Evolutionary conservation across 148 eudicot genomes (phyloP), one percentile per base, ranked within the genome.

Genomic region (Salicornia ramosissima): DNA sequence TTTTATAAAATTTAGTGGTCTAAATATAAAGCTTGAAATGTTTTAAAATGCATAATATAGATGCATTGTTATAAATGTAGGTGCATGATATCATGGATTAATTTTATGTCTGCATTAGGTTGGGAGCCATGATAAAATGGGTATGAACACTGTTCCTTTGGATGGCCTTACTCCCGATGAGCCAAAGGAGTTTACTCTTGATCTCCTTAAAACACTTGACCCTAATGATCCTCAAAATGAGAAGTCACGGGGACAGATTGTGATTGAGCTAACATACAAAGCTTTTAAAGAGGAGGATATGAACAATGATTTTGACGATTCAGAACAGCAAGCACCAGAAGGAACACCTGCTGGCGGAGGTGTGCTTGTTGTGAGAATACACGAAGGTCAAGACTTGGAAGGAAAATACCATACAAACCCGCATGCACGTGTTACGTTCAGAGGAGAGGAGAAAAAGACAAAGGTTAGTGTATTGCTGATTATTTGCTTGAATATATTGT

Each of bases 381-480:
- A 87, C 42, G 92, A 86, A 80, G 97, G 86, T 68, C 86, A 87
- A 75, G 97, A 91, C 76, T 75, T 91, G 36, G 96, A 91, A 79
- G 97, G 97, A 71, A 91, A 91, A 69, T 86, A 91, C 80, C 97
- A 91, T 75, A 89, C 89, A 22, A 92, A 92, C 75, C 97, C 97
- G 15, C 90, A 80, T 70, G 92, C 70, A 11, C 83, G 91, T 15
- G 65, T 92, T 66, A 80, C 83, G 67, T 89, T 87, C 75, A 84
- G 69, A 84, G 97, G 97, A 71, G 97, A 92, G 80, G 90, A 89
- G 86, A 82, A 72, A 59, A 89, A 87, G 85, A 92, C 97, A 67
- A 89, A 89, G 97, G 97, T 89, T n/a, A 53, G 16, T 28, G 57
- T 61, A 40, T 54, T 53, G 18, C 34, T 39, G 22, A n/a, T 56